Evolutionary conservation across 2,329 filamentous ascomycete species (phyloP), one percentile per base, ranked within the genome.

Genomic region (Geoglossum cookeanum): DNA sequence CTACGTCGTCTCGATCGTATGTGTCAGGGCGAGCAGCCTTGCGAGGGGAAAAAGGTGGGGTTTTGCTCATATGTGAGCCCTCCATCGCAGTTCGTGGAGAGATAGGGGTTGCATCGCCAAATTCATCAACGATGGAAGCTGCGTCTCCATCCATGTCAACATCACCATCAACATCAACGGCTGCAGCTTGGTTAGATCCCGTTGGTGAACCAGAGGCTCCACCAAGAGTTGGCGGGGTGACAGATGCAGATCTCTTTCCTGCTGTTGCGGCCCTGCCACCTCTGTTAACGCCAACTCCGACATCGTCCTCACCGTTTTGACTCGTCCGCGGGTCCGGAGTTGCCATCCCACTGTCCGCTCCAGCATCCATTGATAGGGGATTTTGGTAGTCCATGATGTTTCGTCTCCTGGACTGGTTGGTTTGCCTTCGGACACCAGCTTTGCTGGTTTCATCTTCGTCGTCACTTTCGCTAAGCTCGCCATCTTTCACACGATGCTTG

Each of bases 381-480:
- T 83, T 81, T 56, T 75, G 72, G 64, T 77, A 78, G 62, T 82
- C 80, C 68, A 77, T 78, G 58, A 83, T 80, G 59, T 83, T 79
- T 54, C 78, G 72, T 60, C 75, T 68, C 61, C 74, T 74, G 55
- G 70, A 65, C 17, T 64, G 65, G 42, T 71, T 71, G 0, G 74
- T 72, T 62, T 81, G 78, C 52, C 70, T 69, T 55, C 78, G 82
- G 45, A 89, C 77, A 15, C 89, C 91, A 62, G 92, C 87, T 42
- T 78, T 77, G 47, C 75, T 74, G 47, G 79, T 79, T 69, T 88
- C 80, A 9, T 94, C 88, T 64, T 97, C 91, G 59, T 95, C 88
- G 60, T 94, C 89, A 61, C 87, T 94, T 48, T 92, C 86, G 59
- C 89, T 86, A 48, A 90, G 80, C 66, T 96, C 91, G 63, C 85